phyloP scores from a whole-genome alignment of 2,329 filamentous ascomycete species.

The Pestalotiopsis sp. region DNA sequence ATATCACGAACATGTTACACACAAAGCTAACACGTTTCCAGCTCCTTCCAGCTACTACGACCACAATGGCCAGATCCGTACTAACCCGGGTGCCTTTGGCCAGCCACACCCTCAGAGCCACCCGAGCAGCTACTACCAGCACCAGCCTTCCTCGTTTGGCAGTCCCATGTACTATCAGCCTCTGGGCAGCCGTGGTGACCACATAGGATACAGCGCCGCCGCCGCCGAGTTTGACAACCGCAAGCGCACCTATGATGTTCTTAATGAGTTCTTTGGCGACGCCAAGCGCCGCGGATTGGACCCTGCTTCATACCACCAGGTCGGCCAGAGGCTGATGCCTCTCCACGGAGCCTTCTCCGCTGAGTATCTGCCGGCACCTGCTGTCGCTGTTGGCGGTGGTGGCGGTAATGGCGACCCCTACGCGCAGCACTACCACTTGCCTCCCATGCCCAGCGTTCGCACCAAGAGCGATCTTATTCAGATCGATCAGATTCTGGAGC shows the following conservation, averaged over 20 bases:
- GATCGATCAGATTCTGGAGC: conserved; percentile 92
- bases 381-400: conserved; percentile 58
- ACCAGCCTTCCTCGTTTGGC: conserved; percentile 59
- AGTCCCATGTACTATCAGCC: conserved; percentile 77
- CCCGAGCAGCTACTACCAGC: conserved; percentile 62
- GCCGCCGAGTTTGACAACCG: conserved; percentile 63
- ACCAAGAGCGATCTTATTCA: conserved; percentile 94
- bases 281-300: conserved; percentile 92
- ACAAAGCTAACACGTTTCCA: conserved; percentile 47
- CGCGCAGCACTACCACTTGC: conserved; percentile 82
- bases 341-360: conserved; percentile 65
- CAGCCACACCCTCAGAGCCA: conserved; percentile 50
- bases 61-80: conserved; percentile 65
- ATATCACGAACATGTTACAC: conserved; percentile 30
- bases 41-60: conserved; percentile 64
- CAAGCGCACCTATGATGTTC: conserved; percentile 83
- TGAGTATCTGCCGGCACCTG: conserved; percentile 58
- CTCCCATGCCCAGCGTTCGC: conserved; percentile 82
- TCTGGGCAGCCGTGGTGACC: conserved; percentile 60
- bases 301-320: conserved; percentile 84
- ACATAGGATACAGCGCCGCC: conserved; percentile 63
- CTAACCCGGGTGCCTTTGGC: conserved; percentile 54
- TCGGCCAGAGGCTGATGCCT: conserved; percentile 84
- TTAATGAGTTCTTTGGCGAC: conserved; percentile 93
- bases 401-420: conserved; percentile 58